Percentiles rank a stretch among this genome's conserved stretches.
These are phyloP conservation scores for Phyllosticta ampelicida DNA, from an alignment of 2,329 filamentous ascomycete species.

Conservation along the genomic window DNA sequence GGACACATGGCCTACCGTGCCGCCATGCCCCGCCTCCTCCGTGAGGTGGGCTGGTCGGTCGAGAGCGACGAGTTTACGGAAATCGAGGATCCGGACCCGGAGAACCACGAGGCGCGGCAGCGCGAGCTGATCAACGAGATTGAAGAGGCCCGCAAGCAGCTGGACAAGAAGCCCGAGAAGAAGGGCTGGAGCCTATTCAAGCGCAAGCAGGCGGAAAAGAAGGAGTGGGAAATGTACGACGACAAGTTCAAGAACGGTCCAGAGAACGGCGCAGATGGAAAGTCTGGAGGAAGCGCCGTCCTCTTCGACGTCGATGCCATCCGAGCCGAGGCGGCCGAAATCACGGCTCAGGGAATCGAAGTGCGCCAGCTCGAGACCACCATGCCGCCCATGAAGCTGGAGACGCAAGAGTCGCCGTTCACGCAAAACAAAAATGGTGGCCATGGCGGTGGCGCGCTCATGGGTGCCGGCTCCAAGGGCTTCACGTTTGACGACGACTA, in stretches of 20 bases:
- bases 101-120: slow-evolving; percentile 79
- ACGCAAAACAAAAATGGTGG: slow-evolving; percentile 23
- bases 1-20: slow-evolving; percentile 96
- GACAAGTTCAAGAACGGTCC: slow-evolving; percentile 43
- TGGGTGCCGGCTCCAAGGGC: slow-evolving; percentile 11
- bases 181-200: slow-evolving; percentile 64
- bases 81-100: slow-evolving; percentile 94
- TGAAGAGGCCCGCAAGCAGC: slow-evolving; percentile 78
- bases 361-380: slow-evolving; percentile 80
- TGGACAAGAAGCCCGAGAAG: slow-evolving; percentile 69
- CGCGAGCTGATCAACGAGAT: slow-evolving; percentile 93
- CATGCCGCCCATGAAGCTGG: slow-evolving; percentile 78
- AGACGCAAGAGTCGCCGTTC: slow-evolving; percentile 19
- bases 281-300: slow-evolving; percentile 39
- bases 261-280: slow-evolving; percentile 39
- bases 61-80: slow-evolving; percentile 91
- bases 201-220: slow-evolving; percentile 69
- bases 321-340: slow-evolving; percentile 53
- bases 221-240: slow-evolving; percentile 91
- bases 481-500: slow-evolving; percentile 21
- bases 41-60: slow-evolving; percentile 82
- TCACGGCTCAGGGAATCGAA: slow-evolving; percentile 60
- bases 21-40: slow-evolving; percentile 78
- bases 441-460: slow-evolving; percentile 12
- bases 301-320: slow-evolving; percentile 96